Evolutionary conservation across 257 asterid genomes (phyloP).

Genomic region (Nyctanthes arbortristis): DNA sequence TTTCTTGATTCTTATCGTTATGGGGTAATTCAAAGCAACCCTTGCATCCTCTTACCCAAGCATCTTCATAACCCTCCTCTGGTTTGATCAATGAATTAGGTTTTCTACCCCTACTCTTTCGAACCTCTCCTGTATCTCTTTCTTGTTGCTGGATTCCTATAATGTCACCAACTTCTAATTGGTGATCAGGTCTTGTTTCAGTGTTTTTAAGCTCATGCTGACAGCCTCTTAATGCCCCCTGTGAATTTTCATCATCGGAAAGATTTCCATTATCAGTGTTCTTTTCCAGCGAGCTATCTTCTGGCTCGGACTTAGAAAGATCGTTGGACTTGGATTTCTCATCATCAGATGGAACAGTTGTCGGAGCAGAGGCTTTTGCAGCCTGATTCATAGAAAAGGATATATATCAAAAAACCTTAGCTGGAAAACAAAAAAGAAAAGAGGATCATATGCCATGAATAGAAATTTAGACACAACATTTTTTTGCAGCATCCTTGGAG

Average conservation of each 20-base stretch:
- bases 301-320: conserved; percentile 16
- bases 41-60: conserved; percentile 23
- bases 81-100: conserved; percentile 36
- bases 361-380: conserved; percentile 21
- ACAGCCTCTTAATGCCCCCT: conserved; percentile 20
- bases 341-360: conserved; percentile 10
- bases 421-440: conserved; percentile 15
- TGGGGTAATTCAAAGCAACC: conserved; percentile 34
- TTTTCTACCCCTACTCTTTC: conserved; percentile 41
- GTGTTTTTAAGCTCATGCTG: conserved; percentile 16
- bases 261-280: conserved; percentile 22
- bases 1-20: conserved; percentile 27
- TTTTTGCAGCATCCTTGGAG: not conserved
- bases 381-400: conserved; percentile 29
- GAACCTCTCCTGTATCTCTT: conserved; percentile 23
- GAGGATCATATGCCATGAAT: not conserved
- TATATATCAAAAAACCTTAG: not conserved
- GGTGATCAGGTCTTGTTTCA: conserved; percentile 16
- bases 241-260: conserved; percentile 24
- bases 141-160: conserved; percentile 25
- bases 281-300: conserved; percentile 18
- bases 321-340: conserved; percentile 16
- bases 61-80: conserved; percentile 31
- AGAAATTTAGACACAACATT: not conserved
- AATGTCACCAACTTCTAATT: conserved; percentile 10